These are phyloP conservation scores for Escovopsis sp. DNA, from an alignment of 2,329 filamentous ascomycete species.

Conservation along the genomic window DNA sequence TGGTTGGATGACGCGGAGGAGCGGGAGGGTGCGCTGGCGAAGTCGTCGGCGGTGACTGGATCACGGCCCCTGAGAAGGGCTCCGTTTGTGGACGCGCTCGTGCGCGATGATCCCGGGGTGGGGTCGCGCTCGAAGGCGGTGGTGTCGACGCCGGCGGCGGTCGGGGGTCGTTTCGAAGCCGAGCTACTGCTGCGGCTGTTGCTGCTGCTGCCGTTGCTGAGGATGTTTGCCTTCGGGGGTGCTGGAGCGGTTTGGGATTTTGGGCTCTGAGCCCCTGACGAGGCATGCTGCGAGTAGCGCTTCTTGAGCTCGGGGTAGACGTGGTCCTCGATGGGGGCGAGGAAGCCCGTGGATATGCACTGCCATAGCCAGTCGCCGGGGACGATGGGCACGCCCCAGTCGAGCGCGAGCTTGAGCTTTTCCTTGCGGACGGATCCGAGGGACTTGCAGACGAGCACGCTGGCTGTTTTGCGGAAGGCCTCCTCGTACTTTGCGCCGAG, in stretches of 20 bases:
- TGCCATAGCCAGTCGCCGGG: slow-evolving; percentile 72
- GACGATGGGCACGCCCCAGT: slow-evolving; percentile 70
- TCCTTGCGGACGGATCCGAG: slow-evolving; percentile 45
- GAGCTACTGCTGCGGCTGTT: neutral
- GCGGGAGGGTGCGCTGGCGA: slow-evolving; percentile 27
- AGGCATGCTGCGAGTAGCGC: slow-evolving; percentile 8
- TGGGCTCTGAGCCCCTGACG: neutral
- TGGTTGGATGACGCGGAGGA: slow-evolving; percentile 9
- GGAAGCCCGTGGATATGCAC: slow-evolving; percentile 47
- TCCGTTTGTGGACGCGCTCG: too few species aligned
- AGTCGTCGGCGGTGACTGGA: slow-evolving; percentile 21
- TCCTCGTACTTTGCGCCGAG: slow-evolving; percentile 74
- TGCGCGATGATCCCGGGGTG: slow-evolving; percentile 7
- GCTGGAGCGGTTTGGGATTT: too few species aligned
- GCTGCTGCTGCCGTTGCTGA: neutral
- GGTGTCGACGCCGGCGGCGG: slow-evolving; percentile 20
- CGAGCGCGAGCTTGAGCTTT: slow-evolving; percentile 63
- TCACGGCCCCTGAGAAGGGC: slow-evolving; percentile 4
- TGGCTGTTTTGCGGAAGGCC: slow-evolving; percentile 54
- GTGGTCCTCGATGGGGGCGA: slow-evolving; percentile 30
- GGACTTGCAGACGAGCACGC: slow-evolving; percentile 60
- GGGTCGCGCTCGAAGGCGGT: slow-evolving; percentile 24
- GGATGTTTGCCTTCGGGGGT: neutral
- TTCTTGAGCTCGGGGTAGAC: slow-evolving; percentile 33
- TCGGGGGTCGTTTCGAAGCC: slow-evolving; percentile 4